Conservation (phyloP, 352 stramenopile genomes). For the Phytophthora pistaciae region DNA sequence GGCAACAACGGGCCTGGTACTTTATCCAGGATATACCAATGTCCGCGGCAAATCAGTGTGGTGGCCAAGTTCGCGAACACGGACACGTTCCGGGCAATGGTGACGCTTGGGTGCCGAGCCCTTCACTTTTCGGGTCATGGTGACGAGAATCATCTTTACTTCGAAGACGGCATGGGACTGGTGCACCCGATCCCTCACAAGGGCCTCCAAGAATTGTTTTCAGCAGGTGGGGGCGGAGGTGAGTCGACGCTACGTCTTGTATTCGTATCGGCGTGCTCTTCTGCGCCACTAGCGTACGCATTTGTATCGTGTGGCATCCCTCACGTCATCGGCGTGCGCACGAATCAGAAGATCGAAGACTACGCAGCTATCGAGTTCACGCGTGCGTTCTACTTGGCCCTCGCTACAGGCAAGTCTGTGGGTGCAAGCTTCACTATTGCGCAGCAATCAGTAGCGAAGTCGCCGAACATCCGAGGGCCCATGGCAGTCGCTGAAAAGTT, state of each 20-base stretch:
- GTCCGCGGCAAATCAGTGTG: conserved; percentile 89
- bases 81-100: conserved; percentile 91
- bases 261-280: conserved; percentile 88
- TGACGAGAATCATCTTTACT: conserved; percentile 93
- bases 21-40: conserved; percentile 57
- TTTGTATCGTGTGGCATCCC: conserved; percentile 92
- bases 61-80: conserved; percentile 95
- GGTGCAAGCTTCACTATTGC: conserved; percentile 77
- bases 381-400: conserved; percentile 80
- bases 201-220: conserved; percentile 76
- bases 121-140: conserved; percentile 97
- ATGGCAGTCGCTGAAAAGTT: conserved; percentile 83
- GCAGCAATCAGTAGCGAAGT: conserved; percentile 79
- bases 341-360: conserved; percentile 89
- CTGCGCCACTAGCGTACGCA: conserved; percentile 76
- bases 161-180: conserved; percentile 93
- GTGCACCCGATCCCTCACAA: conserved; percentile 83
- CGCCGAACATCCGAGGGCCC: conserved; percentile 77
- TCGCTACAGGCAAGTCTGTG: conserved; percentile 81
- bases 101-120: conserved; percentile 92
- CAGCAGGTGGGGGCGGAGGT: conserved; percentile 44
- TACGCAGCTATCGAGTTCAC: conserved; percentile 89
- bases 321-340: conserved; percentile 92
- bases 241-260: conserved; percentile 72
- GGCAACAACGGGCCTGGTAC: conserved; percentile 21